phyloP scores from a whole-genome alignment of 257 asterid genomes.

The Petrea volubilis region DNA sequence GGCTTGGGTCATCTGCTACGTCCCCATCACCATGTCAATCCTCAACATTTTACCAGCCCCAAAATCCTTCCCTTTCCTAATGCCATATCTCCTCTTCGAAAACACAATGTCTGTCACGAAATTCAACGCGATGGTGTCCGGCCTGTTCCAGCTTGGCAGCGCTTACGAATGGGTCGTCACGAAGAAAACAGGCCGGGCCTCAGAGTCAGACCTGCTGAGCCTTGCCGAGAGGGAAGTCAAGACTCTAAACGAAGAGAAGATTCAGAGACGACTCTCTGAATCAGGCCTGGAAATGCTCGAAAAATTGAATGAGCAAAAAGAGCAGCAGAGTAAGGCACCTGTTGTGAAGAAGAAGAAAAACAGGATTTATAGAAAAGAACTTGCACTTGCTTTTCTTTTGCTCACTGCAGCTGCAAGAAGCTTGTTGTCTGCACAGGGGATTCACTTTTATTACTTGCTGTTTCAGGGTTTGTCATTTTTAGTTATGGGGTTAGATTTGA shows the following conservation, averaged over 20 bases:
- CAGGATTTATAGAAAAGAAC: constrained; percentile 69
- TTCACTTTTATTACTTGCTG: constrained; percentile 87
- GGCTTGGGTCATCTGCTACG: constrained; percentile 84
- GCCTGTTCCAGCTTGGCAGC: constrained; percentile 85
- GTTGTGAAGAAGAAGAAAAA: constrained; percentile 56
- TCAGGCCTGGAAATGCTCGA: constrained; percentile 78
- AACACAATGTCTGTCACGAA: constrained; percentile 98
- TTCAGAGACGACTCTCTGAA: constrained; percentile 75
- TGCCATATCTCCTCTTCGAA: constrained; percentile 91
- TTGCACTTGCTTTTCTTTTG: constrained; percentile 77
- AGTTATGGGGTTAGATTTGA: constrained; percentile 81
- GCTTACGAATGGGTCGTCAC: constrained; percentile 97
- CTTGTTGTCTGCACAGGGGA: constrained; percentile 79
- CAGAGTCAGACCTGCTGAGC: constrained; percentile 74
- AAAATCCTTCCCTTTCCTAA: constrained; percentile 83
- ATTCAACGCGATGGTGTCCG: constrained; percentile 92
- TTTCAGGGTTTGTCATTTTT: constrained; percentile 86
- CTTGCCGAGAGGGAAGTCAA: constrained; percentile 68
- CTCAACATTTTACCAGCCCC: constrained; percentile 83
- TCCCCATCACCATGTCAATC: constrained; percentile 77
- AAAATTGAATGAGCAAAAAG: constrained; percentile 50
- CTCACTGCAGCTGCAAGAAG: constrained; percentile 90
- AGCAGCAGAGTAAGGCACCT: constrained; percentile 7
- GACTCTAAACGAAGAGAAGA: constrained; percentile 49
- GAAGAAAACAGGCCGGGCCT: constrained; percentile 82